Base-by-base conservation (phyloP, 2,329 filamentous ascomycete species). In the Cadophora sp. region DNA sequence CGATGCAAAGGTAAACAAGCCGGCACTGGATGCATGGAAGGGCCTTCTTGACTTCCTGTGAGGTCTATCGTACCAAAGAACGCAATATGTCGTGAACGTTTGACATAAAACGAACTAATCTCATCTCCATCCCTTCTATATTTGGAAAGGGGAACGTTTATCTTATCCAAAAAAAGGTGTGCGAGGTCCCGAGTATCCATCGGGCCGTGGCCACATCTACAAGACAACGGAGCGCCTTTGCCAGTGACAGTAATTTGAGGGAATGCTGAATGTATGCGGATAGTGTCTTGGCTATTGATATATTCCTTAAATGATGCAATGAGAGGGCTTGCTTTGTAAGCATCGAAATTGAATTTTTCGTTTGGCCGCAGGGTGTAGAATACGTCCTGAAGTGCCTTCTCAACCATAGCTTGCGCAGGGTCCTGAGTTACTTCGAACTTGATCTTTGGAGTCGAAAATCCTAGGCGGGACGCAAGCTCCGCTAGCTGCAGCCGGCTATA, bases 41-140 rank as follows among this genome's bases (percentile, higher is more conserved):
- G 27, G 16, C 27, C 26, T 55, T 55, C 27, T 31, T n/a, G 27
- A 55, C 31, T 55, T 31, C 16, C 16, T 55, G 4, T 55, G 5
- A 55, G 27, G 51, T 55, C 27, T 55, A 55, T 55, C 16, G 51
- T 24, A 55, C 27, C 4, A 55, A 55, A 55, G 27, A 55, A 55
- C 51, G 51, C 12, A 55, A 55, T 55, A 31, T 55, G 12, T 55
- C 27, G 27, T 55, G 51, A 55, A 55, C 27, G 27, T 14, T 55
- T 55, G 31, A 55, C 12, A 55, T 55, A 55, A 55, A 55, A 55
- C 14, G 27, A 55, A 55, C 27, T 55, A 55, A 55, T 55, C 31
- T 55, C 27, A 55, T 55, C 27, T 55, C 27, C 4, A n/a, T 55
- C 11, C 14, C 16, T 55, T 31, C 16, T 1, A 55, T 55, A 55